Conservation (phyloP, 805 yeast species). For the Nematodospora valgi region DNA sequence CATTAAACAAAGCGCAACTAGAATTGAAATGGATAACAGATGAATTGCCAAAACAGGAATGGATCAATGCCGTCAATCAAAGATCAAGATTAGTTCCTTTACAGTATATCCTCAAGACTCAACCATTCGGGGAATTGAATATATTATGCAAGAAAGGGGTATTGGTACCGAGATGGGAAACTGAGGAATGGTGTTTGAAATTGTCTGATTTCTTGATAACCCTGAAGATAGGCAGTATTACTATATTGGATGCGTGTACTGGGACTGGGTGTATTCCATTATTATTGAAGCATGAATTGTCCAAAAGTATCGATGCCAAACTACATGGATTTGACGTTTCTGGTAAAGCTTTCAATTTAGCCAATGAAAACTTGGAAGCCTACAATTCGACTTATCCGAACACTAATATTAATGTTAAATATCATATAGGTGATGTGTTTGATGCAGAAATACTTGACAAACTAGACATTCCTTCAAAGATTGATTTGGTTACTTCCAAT, state of each 20-base stretch:
- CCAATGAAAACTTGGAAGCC: constrained; percentile 39
- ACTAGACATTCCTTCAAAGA: constrained; percentile 5
- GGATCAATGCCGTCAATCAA: constrained; percentile 49
- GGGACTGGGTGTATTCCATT: constrained; percentile 88
- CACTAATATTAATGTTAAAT: constrained; percentile 6
- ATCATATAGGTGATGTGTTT: constrained; percentile 16
- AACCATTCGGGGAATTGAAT: constrained; percentile 77
- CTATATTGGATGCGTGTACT: constrained; percentile 69
- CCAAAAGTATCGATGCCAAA: not conserved
- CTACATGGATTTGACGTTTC: constrained; percentile 56
- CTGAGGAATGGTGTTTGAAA: constrained; percentile 80
- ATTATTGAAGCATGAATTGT: constrained; percentile 30
- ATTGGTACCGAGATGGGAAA: constrained; percentile 90
- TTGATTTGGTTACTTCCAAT: constrained; percentile 70
- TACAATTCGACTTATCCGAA: constrained; percentile 4
- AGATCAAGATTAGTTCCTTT: constrained; percentile 63
- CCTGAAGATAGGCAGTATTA: constrained; percentile 4
- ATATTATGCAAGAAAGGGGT: constrained; percentile 62
- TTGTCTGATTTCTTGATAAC: constrained; percentile 22
- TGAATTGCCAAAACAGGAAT: constrained; percentile 49
- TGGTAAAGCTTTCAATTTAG: constrained; percentile 46
- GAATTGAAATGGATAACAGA: constrained; percentile 64
- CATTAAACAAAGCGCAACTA: constrained; percentile 41
- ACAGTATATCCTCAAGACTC: constrained; percentile 80
- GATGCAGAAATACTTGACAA: constrained; percentile 4